phyloP scores from a whole-genome alignment of 108 stramenopile species.

The Pseudonitzschia pungens region DNA sequence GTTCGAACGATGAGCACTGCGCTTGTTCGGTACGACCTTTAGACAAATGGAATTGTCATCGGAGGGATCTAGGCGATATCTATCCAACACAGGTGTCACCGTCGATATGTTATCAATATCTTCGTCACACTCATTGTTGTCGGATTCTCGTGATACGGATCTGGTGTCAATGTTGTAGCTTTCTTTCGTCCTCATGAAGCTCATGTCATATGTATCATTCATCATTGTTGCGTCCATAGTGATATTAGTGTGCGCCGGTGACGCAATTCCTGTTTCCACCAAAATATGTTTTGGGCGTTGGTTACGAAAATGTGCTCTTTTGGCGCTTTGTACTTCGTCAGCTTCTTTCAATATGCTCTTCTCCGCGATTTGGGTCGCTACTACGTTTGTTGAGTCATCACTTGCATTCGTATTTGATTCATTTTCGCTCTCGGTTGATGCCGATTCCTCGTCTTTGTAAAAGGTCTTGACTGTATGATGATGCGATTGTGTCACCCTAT shows the following conservation, averaged over 20 bases:
- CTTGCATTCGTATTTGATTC: slow-evolving; percentile 4
- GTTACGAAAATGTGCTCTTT: neutral
- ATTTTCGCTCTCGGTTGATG: neutral
- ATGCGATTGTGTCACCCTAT: neutral
- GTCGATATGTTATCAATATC: slow-evolving; percentile 33
- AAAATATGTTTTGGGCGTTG: slow-evolving; percentile 28
- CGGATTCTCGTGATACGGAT: neutral
- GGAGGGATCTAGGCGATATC: slow-evolving; percentile 43
- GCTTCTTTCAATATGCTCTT: neutral
- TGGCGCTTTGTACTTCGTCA: neutral
- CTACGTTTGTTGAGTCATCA: slow-evolving; percentile 34
- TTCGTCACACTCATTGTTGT: slow-evolving; percentile 12
- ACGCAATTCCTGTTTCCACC: slow-evolving; percentile 13
- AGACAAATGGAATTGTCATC: slow-evolving; percentile 41
- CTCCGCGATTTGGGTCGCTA: slow-evolving; percentile 30
- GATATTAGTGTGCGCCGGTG: slow-evolving; percentile 41
- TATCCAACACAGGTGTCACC: slow-evolving; percentile 46
- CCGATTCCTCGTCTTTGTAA: slow-evolving; percentile 14
- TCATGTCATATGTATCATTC: slow-evolving; percentile 24
- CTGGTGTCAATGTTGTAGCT: neutral
- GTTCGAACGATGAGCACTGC: slow-evolving; percentile 14
- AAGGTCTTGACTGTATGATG: neutral
- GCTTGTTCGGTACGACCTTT: slow-evolving; percentile 54
- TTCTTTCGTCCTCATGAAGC: slow-evolving; percentile 5
- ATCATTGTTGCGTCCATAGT: slow-evolving; percentile 44